Conservation (phyloP, 1,284 basidiomycete genomes). For the Apiotrichum brassicae region DNA sequence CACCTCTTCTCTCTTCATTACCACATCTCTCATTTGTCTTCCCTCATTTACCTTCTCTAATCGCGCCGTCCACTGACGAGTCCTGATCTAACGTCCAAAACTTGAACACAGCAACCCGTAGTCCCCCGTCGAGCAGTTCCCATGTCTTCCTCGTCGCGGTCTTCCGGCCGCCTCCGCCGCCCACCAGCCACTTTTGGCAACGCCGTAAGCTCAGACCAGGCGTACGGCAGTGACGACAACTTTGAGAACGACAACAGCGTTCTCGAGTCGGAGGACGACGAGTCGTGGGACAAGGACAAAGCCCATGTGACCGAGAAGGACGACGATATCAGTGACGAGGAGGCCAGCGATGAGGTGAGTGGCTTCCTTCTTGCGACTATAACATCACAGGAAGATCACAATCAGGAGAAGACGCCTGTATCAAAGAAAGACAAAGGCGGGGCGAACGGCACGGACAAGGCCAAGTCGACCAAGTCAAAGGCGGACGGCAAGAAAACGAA, state of each 20-base stretch:
- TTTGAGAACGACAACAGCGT: conserved; percentile 13
- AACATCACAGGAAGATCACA: no score
- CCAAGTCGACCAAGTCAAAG: no score
- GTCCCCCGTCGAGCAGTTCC: no score
- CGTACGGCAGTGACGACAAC: conserved; percentile 50
- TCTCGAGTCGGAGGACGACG: conserved; percentile 16
- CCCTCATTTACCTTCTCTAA: not conserved
- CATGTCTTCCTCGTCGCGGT: not conserved
- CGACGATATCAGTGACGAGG: conserved; percentile 4
- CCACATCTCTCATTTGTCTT: not conserved
- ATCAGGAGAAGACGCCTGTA: no score
- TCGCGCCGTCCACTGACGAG: no score
- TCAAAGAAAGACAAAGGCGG: no score
- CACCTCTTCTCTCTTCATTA: not conserved
- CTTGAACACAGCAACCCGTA: no score
- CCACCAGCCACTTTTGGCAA: not conserved
- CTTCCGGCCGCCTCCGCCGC: conserved; percentile 1
- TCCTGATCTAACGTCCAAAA: not conserved
- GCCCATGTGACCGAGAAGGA: conserved; percentile 9
- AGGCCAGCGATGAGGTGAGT: not conserved
- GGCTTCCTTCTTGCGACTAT: no score
- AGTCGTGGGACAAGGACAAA: conserved; percentile 21
- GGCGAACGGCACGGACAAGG: no score
- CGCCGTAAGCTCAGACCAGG: not conserved
- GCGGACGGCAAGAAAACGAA: no score